Evolutionary conservation across 2,329 filamentous ascomycete species (phyloP), one percentile per base, ranked within the genome.

Genomic region (Pseudopyricularia cyperi): DNA sequence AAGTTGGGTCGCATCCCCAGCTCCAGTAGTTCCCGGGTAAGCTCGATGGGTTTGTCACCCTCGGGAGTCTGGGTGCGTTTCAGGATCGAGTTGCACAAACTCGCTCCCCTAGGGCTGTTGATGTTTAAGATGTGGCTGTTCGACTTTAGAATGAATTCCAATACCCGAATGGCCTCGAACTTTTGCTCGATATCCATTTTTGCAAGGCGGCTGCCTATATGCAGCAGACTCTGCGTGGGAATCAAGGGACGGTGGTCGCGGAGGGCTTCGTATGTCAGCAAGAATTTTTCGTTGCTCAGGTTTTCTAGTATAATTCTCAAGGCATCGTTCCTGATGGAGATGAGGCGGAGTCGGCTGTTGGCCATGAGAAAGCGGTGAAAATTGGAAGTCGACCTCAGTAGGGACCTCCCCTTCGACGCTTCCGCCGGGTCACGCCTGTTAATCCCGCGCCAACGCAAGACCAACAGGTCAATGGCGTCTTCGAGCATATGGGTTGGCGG

Each of bases 1-100:
- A 78, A 66, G 56, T 87, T 85, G 24, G 85, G 79, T 19, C 70
- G 68, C 48, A 86, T 68, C 2, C 83, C 85, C n/a, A 75, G 66
- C 19, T 75, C 68, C 11, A 85, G 64, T 50, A 89, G 71, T 8
- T 68, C 63, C 51, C 76, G 68, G 22, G 83, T 75, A 5, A 83
- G 68, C 5, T 71, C 65, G 9, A 77, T 70, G 26, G 75, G 75
- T 19, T 72, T 28, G 35, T 14, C 19, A 12, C n/a, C 1, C 22
- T 28, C 35, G 71, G 63, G 5, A 70, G 67, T 8, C 65, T 52
- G 5, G 59, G 57, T 57, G 32, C 66, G 62, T 9, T 64, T 64
- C n/a, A 89, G 67, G 24, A 88, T 68, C 2, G 73, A 68, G 1
- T 81, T 80, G 63, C 80, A 82, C 8, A 77, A 69, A 57, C 76